Base-by-base conservation (phyloP, 2,329 filamentous ascomycete genomes). In the Fusarium sp. region DNA sequence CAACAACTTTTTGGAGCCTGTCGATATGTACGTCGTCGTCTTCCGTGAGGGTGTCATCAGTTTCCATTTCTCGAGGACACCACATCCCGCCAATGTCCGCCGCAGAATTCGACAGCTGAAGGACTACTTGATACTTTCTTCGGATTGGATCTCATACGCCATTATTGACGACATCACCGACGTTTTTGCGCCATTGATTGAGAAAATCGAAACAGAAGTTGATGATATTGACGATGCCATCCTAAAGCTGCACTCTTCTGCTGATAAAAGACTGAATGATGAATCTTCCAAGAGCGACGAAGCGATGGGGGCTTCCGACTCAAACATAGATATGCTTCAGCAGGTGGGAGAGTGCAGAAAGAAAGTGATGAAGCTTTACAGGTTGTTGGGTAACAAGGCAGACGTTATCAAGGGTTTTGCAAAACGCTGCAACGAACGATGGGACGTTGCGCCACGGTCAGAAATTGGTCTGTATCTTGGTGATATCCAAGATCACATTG, bases 361-460 rank as follows among this genome's bases (percentile, higher is more conserved):
- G 85, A 95, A 95, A 78, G 96, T 99, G 70, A 99, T 99, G 94
- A 91, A 92, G 37, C 84, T 99, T 48, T 98, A 98, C 78, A 89
- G 96, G 53, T 84, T 99, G 46, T 84, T 99, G 20, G 96, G 96
- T 58, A 98, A 97, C 81, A 99, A 99, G 82, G 96, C 96, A 51
- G 96, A 99, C 79, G 96, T 99, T 62, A 98, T 99, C 85, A 98
- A 98, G 82, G 96, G 96, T 2, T 99, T 99, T 76, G 96, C 96
- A 7, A 99, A 99, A 82, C 88, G 96, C 16, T 99, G 96, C 82
- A 99, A 98, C 77, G 95, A 99, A 83, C 92, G 97, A 71, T 99
- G 94, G 94, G 93, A 98, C 74, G 93, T 99, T 63, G 95, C 96
- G 8, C 96, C 96, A 13, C 88, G 94, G 67, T 96, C 92, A 34